phyloP scores from a whole-genome alignment of 768 basidiomycete genomes.

The Tylopilus sp. region DNA sequence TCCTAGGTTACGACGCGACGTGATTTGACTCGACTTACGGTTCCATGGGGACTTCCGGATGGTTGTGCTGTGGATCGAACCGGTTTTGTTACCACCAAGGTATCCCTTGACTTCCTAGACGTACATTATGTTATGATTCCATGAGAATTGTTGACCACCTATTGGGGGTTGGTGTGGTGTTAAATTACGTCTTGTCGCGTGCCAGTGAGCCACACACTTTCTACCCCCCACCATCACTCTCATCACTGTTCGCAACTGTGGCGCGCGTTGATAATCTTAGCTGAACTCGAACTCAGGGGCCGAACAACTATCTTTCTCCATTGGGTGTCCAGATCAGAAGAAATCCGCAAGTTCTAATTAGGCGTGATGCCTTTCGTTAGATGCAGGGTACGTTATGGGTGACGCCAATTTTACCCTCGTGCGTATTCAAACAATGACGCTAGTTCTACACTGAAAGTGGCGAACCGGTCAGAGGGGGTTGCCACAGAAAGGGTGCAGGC shows the following conservation, averaged over 20 bases:
- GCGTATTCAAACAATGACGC: background rate
- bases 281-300: background rate
- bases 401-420: background rate
- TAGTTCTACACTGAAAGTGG: conserved; percentile 34
- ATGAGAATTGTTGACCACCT: no score
- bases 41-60: conserved; percentile 15
- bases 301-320: background rate
- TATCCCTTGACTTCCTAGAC: background rate
- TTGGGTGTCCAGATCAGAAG: background rate
- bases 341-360: background rate
- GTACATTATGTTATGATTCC: conserved; percentile 10
- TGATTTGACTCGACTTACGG: conserved; percentile 27
- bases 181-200: background rate
- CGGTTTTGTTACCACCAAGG: no score
- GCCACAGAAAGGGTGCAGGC: conserved; percentile 13
- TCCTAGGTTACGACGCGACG: conserved; percentile 19
- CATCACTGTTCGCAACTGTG: background rate
- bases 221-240: background rate
- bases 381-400: conserved; percentile 25
- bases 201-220: background rate
- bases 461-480: conserved; percentile 26
- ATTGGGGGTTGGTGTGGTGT: no score
- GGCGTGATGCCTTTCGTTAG: conserved; percentile 21
- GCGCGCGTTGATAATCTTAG: conserved; percentile 1
- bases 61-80: conserved; percentile 9